Conservation (phyloP, 1,284 basidiomycete species). For the Sporisorium reilianum region DNA sequence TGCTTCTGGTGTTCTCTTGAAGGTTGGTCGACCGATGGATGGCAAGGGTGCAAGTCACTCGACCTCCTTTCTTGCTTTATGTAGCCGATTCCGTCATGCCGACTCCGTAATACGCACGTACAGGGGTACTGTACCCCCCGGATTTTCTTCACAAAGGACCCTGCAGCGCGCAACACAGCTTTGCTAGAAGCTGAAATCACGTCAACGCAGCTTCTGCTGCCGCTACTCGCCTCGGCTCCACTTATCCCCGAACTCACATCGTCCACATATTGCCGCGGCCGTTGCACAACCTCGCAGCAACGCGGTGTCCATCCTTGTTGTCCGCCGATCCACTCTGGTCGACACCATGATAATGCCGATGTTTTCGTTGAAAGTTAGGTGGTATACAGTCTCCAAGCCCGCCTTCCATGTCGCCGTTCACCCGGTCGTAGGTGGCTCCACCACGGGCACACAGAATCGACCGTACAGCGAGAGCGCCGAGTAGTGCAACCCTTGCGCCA, state of each 20-base stretch:
- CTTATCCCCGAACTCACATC: conserved; percentile 11
- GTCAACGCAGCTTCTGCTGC: conserved; percentile 4
- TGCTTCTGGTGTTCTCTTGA: background rate
- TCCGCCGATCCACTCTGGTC: no score
- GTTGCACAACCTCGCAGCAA: background rate
- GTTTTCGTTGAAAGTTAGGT: background rate
- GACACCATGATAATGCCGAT: background rate
- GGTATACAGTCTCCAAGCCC: background rate
- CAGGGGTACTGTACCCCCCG: no score
- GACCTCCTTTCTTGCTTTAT: background rate
- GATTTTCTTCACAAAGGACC: conserved; percentile 6
- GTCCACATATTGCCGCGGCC: background rate
- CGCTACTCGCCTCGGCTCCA: background rate
- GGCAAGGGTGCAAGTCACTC: background rate
- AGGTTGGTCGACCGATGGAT: background rate
- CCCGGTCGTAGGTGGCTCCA: conserved; percentile 30
- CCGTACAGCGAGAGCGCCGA: conserved; percentile 50
- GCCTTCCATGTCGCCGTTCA: background rate
- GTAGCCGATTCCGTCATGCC: conserved; percentile 11
- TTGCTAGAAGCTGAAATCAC: background rate
- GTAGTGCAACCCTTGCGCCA: conserved; percentile 67
- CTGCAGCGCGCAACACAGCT: conserved; percentile 7
- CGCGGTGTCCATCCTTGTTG: background rate
- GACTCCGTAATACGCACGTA: conserved; percentile 1
- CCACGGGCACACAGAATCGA: conserved; percentile 40